phyloP scores from a whole-genome alignment of 2,329 filamentous ascomycete species.

The Ceratocystis colombiana region DNA sequence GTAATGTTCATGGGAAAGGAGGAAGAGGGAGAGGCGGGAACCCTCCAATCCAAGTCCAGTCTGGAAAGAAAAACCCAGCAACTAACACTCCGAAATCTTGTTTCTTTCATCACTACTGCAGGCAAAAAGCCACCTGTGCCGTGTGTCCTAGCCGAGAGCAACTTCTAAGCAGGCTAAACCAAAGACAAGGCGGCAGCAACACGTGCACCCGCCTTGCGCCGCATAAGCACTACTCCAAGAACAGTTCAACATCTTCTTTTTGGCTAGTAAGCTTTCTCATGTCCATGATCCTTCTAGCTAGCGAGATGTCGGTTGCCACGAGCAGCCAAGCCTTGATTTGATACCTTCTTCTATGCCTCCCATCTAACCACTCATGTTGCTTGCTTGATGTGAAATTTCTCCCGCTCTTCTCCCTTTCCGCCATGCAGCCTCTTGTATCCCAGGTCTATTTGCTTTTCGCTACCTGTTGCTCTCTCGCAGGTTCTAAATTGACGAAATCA shows the following conservation, averaged over 20 bases:
- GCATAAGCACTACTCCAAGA: constrained; percentile 12
- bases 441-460: background rate
- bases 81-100: background rate
- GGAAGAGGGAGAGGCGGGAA: background rate
- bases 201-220: background rate
- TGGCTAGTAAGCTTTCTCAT: background rate
- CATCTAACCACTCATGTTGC: background rate
- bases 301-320: background rate
- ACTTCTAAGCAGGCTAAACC: too few relatives aligned
- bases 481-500: too few relatives aligned
- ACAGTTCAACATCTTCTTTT: background rate
- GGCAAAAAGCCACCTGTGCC: background rate
- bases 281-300: background rate
- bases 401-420: background rate
- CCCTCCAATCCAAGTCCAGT: background rate
- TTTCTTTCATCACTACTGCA: background rate
- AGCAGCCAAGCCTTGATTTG: background rate
- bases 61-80: background rate
- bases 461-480: background rate
- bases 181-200: background rate
- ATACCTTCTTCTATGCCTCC: background rate
- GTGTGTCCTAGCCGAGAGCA: too few relatives aligned
- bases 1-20: background rate
- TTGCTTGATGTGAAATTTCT: background rate
- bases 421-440: background rate